phyloP scores from a whole-genome alignment of 2,329 filamentous ascomycete genomes.

The Talaromyces marneffei region DNA sequence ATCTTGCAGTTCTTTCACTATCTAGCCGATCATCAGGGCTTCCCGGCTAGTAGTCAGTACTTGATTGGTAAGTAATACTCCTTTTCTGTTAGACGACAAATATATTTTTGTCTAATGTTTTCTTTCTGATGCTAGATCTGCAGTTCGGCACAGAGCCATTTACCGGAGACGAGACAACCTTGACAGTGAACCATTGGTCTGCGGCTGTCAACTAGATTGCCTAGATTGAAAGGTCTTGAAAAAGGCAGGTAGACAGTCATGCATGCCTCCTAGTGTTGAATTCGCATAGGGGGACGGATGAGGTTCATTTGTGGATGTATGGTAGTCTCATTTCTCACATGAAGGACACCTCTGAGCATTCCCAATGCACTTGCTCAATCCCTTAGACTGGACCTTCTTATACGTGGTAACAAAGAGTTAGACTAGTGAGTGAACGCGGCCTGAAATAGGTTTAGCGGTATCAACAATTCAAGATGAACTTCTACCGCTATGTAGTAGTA shows the following conservation, averaged over 20 bases:
- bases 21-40: conserved; percentile 44
- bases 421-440: too few species aligned
- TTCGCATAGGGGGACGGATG: background rate
- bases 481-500: too few species aligned
- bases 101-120: background rate
- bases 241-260: background rate
- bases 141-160: conserved; percentile 54
- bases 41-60: conserved; percentile 44
- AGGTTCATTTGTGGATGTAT: background rate
- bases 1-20: conserved; percentile 52
- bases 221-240: background rate
- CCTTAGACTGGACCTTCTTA: too few species aligned
- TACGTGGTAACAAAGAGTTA: too few species aligned
- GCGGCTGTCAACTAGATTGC: conserved; percentile 8
- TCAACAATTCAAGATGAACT: too few species aligned
- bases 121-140: conserved; percentile 12
- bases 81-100: background rate
- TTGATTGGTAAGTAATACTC: conserved; percentile 41
- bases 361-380: too few species aligned
- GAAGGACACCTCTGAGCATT: background rate
- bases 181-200: conserved; percentile 18
- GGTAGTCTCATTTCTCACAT: background rate
- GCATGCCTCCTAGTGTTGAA: too few species aligned
- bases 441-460: too few species aligned
- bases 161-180: conserved; percentile 43